Evolutionary conservation across 768 basidiomycete genomes (phyloP).

Genomic region (Pleurotus cornucopiae): DNA sequence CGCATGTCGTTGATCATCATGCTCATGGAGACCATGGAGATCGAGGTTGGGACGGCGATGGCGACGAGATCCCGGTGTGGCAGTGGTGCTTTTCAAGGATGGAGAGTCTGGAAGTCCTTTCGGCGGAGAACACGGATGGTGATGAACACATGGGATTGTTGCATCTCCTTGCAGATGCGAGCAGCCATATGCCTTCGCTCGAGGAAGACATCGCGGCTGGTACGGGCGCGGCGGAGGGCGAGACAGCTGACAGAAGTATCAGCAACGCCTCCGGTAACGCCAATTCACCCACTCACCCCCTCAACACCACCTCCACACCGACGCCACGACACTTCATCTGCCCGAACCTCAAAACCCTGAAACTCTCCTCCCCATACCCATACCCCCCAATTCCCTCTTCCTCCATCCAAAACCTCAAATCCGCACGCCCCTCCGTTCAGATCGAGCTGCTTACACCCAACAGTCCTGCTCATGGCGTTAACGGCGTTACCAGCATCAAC

Average conservation of each 20-base stretch:
- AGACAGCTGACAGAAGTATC: background rate
- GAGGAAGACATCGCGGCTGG: background rate
- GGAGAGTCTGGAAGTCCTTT: background rate
- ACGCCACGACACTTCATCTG: slow-evolving; percentile 1
- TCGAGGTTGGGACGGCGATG: background rate
- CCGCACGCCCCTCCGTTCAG: background rate
- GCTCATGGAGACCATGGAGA: no score
- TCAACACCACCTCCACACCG: no score
- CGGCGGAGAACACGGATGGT: background rate
- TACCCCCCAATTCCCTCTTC: background rate
- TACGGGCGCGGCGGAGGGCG: background rate
- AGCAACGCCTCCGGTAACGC: no score
- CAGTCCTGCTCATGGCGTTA: background rate
- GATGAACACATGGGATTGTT: slow-evolving; percentile 3
- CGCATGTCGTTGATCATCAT: background rate
- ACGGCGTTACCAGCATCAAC: background rate
- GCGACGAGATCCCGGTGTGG: slow-evolving; percentile 7
- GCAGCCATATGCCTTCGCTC: slow-evolving; percentile 3
- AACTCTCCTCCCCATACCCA: background rate
- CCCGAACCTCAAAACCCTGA: slow-evolving; percentile 1
- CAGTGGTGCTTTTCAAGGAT: slow-evolving; percentile 6
- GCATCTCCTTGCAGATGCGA: slow-evolving; percentile 4
- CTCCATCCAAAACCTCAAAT: background rate
- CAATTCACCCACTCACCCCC: no score
- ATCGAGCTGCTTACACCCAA: background rate